Base-by-base conservation (phyloP, 345 rosid species). In the Cardamine resedifolia region DNA sequence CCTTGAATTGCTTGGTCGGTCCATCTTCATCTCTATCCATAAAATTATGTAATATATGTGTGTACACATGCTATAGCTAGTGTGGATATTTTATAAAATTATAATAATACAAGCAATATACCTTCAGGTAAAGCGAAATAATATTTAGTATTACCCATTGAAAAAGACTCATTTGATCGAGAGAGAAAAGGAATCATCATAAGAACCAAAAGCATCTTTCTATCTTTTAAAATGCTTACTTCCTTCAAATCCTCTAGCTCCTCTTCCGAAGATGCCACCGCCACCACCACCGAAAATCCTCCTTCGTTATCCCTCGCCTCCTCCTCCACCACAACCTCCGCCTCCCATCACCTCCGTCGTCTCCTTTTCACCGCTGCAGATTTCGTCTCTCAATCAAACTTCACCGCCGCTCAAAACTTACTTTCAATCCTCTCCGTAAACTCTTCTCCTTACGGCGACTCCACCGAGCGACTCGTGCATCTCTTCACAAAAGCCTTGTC, bases 401-500 rank as follows among this genome's bases (percentile, higher is more conserved):
- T 84, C 90, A 36, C 95, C 15, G 84, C 91, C 20, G 97, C 97
- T 18, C 85, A 75, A 66, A 87, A 88, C 70, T 78, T 91, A 24
- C 72, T 91, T 68, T 73, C 90, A 38, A 44, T 86, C 58, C 78
- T 89, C 41, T 80, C 86, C 3, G 20, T 85, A 4, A 77, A 58
- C 83, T 88, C 95, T 18, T 88, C 96, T 36, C 90, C 96, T 51
- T 77, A 77, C 16, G 98, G 99, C 0, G 99, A 95, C 43, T 89
- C 99, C 21, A 79, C 81, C 5, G 91, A 95, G 76, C 73, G 97
- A 26, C 69, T 91, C 3, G 84, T 82, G 24, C 81, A 91, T 67
- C 96, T 91, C 58, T 95, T 95, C 70, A 56, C 84, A n/a, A 83
- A 73, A 77, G 96, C 99, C 58, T 85, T 95, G 71, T 89, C 91